Base-by-base conservation (phyloP, 352 stramenopile genomes). In the Aphanomyces astaci region DNA sequence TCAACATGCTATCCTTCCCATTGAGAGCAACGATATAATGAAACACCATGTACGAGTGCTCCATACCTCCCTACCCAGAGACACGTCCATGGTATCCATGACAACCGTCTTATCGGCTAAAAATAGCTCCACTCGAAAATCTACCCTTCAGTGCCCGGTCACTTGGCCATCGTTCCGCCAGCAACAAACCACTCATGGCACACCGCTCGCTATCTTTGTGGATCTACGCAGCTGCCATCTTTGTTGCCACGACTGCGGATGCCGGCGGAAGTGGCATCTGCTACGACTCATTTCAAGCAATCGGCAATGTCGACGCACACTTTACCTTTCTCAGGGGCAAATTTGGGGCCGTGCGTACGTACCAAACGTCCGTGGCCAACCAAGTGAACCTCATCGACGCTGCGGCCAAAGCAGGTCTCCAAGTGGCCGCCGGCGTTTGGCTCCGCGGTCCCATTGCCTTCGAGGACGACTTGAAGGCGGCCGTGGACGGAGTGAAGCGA, bases 331-430 rank as follows among this genome's bases (percentile, higher is more conserved):
- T 68, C 24, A 60, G 28, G 22, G 15, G 10, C 19, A 52, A 49
- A 45, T 92, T 90, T 72, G 72, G 72, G 33, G 73, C 72, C 59
- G 77, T 93, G 36, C 84, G 84, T 63, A 89, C 84, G 48, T 93
- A 81, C 75, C 77, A 91, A 72, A 76, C 78, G 32, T 72, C 72
- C 46, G 87, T 90, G 62, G 75, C 66, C 64, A 66, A 70, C 51
- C 0, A 78, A 2, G 17, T 68, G 19, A 91, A 90, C 70, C 70
- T 75, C 27, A 78, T 89, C 51, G 63, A 83, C 27, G 40, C 78
- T 1, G 82, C 80, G 2, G 72, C 75, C 2, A 31, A 46, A 0
- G 74, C 65, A 24, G 80, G 77, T 5, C 33, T 91, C 31, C 82
- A 88, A 71, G 49, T 90, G 49, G 76, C 79, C 4, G 76, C 79